These are phyloP conservation scores for Hemileccinum impolitum DNA, from an alignment of 768 basidiomycete genomes.

Conservation along the genomic window DNA sequence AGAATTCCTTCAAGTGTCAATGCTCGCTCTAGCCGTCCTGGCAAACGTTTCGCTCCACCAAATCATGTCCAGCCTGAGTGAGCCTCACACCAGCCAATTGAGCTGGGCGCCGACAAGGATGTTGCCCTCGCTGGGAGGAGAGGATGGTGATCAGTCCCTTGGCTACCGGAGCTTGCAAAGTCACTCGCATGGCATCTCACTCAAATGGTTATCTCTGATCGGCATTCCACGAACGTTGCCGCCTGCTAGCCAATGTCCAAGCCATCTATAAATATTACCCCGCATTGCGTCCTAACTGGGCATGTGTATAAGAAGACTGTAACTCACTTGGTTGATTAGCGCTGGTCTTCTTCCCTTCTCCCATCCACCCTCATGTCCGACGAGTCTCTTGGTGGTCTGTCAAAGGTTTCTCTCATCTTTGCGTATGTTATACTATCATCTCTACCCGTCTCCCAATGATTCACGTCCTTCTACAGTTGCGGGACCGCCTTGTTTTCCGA, in stretches of 20 bases:
- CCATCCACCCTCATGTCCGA: constrained; percentile 16
- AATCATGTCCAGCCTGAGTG: no score
- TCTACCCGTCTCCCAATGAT: not conserved
- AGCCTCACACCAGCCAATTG: constrained; percentile 23
- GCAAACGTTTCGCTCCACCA: no score
- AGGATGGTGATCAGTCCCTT: not conserved
- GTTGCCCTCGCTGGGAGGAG: not conserved
- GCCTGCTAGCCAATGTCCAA: constrained; percentile 10
- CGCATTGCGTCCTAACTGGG: not conserved
- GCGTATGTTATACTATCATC: constrained; percentile 49
- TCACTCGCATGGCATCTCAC: not conserved
- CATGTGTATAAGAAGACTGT: constrained; percentile 8
- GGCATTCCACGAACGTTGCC: constrained; percentile 20
- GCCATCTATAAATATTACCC: not conserved
- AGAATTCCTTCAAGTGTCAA: no score
- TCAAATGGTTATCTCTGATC: not conserved
- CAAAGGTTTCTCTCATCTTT: constrained; percentile 78
- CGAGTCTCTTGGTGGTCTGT: constrained; percentile 23
- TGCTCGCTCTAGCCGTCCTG: not conserved
- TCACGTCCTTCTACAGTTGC: constrained; percentile 45
- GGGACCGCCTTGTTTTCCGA: constrained; percentile 89
- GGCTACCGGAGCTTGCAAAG: no score
- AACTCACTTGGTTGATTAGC: not conserved
- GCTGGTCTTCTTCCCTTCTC: not conserved
- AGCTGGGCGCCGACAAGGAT: not conserved